These are phyloP conservation scores for Artemisia princeps DNA, from an alignment of 140 eudicot genomes.

Conservation along the genomic window DNA sequence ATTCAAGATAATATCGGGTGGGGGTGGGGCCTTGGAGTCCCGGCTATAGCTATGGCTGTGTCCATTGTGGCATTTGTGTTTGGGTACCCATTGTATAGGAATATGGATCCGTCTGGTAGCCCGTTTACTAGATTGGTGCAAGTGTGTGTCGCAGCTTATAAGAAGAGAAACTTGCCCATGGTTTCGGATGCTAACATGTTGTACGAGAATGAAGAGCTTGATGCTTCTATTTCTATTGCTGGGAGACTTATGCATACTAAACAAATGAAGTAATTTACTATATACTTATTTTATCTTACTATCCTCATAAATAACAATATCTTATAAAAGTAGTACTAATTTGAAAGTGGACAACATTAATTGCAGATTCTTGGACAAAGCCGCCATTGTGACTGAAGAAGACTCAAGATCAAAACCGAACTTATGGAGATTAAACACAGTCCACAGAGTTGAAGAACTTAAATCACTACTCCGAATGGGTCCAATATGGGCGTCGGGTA, in stretches of 20 bases:
- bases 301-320: not conserved
- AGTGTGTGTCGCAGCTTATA: not conserved
- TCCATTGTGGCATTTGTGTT: not conserved
- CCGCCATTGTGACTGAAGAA: not conserved
- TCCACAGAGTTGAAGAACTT: not conserved
- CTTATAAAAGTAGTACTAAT: no score
- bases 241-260: slow-evolving; percentile 1
- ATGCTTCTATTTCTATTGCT: not conserved
- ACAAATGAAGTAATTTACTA: not conserved
- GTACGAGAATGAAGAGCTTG: not conserved
- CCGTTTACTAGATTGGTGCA: not conserved
- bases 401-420: not conserved
- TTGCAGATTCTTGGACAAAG: not conserved
- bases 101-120: not conserved
- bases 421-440: not conserved
- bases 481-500: not conserved
- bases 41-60: not conserved
- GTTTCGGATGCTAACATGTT: not conserved
- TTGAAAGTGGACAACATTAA: not conserved
- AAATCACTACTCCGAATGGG: not conserved
- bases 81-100: not conserved
- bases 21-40: slow-evolving; percentile 6
- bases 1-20: slow-evolving; percentile 1
- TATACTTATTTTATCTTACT: not conserved
- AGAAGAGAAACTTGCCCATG: not conserved